These are phyloP conservation scores for Ballota nigra DNA, from an alignment of 257 asterid genomes.

Conservation along the genomic window DNA sequence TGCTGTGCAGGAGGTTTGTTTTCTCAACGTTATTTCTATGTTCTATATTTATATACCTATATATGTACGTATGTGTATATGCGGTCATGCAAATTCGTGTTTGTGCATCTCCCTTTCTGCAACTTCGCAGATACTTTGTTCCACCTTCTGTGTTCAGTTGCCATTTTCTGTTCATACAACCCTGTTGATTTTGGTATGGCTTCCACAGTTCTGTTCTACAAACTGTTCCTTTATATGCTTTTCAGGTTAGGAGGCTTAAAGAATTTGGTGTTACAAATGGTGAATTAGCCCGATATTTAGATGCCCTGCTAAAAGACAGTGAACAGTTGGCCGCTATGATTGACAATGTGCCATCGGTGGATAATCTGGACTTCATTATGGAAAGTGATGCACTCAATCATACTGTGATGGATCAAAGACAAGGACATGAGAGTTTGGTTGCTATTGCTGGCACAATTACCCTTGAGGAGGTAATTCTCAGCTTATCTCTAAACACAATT, in stretches of 20 bases:
- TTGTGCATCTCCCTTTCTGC: constrained; percentile 1
- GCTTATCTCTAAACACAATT: constrained; percentile 17
- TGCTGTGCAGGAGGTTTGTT: constrained; percentile 97
- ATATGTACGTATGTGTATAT: background rate
- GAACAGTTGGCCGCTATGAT: constrained; percentile 99
- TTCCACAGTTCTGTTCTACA: constrained; percentile 18
- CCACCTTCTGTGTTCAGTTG: background rate
- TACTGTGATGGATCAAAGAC: constrained; percentile 95
- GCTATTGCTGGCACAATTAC: constrained; percentile 87
- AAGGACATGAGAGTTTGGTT: constrained; percentile 94
- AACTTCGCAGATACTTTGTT: background rate
- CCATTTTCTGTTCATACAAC: constrained; percentile 6
- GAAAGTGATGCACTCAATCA: constrained; percentile 98
- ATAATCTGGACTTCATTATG: constrained; percentile 93
- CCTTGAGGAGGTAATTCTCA: constrained; percentile 78
- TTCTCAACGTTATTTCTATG: constrained; percentile 14
- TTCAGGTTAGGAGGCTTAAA: constrained; percentile 96
- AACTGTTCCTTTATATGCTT: constrained; percentile 9
- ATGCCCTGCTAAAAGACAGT: constrained; percentile 94
- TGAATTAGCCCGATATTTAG: constrained; percentile 89
- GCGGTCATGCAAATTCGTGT: background rate
- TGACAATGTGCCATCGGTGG: constrained; percentile 95
- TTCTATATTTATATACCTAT: background rate
- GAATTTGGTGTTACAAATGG: constrained; percentile 98
- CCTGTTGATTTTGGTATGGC: constrained; percentile 11